A percentile compares a stretch with the other conserved stretches of the same genome.
These are phyloP conservation scores for Triticum aestivum DNA, from an alignment of 176 grass and related monocot species.

Conservation along the genomic window IWGSC_CS_RefSeq_v2.1 NC_057799.1:241773912-241774411, in stretches of 20 bases:
- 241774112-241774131: conserved; percentile 48
- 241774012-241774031: not conserved
- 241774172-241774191: conserved; percentile 27
- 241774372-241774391: not conserved
- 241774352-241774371: not conserved
- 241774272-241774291: conserved; percentile 56
- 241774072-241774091: conserved; percentile 19
- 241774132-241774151: conserved; percentile 31
- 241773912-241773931: not conserved
- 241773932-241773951: not conserved
- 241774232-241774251: conserved; percentile 15
- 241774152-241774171: conserved; percentile 7
- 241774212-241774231: conserved; percentile 14
- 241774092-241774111: conserved; percentile 18
- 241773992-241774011: not conserved
- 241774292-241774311: not conserved
- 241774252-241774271: conserved; percentile 42
- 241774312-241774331: conserved; percentile 29
- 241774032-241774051: conserved; percentile 11
- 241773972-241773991: not conserved
- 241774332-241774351: not conserved
- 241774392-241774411: conserved; percentile 5
- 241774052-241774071: not conserved
- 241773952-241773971: not conserved
- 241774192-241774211: conserved; percentile 3